Conservation (phyloP, 352 stramenopile species). For the Halophytophthora batemanensis region DNA sequence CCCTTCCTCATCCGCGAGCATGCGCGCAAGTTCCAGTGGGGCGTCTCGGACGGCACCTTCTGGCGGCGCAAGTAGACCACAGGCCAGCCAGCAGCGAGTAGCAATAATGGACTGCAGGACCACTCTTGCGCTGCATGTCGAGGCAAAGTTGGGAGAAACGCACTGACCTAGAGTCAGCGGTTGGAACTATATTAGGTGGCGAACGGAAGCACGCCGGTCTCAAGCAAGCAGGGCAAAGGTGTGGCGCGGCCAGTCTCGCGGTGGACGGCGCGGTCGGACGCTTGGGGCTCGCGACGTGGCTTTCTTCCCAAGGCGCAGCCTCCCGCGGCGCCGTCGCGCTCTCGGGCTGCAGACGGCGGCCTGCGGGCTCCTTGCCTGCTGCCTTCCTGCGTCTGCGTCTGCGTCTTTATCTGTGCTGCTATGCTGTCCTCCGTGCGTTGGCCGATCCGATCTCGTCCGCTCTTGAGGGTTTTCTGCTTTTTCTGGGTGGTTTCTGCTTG, state of each 20-base stretch:
- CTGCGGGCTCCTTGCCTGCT: no score
- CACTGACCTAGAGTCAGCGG: slow-evolving; percentile 26
- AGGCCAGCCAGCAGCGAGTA: neutral
- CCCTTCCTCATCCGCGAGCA: slow-evolving; percentile 93
- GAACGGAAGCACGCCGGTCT: slow-evolving; percentile 13
- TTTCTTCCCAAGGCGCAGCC: no score
- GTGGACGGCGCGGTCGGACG: slow-evolving; percentile 23
- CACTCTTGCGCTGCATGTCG: no score
- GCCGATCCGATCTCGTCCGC: no score
- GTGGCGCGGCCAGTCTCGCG: slow-evolving; percentile 9
- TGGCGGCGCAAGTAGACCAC: slow-evolving; percentile 68
- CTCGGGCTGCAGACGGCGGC: no score
- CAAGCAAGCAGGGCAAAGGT: slow-evolving; percentile 14
- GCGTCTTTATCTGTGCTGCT: no score
- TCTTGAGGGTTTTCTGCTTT: slow-evolving; percentile 14
- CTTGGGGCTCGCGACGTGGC: slow-evolving; percentile 8
- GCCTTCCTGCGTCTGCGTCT: no score
- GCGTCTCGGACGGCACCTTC: slow-evolving; percentile 85
- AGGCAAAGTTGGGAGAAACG: no score
- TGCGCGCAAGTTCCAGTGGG: slow-evolving; percentile 91
- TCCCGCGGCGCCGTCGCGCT: no score
- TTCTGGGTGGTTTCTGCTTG: slow-evolving; percentile 12
- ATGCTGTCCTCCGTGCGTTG: no score
- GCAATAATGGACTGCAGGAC: no score
- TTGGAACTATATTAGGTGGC: slow-evolving; percentile 40